Conservation (phyloP, 2,329 filamentous ascomycete genomes). For the Colletotrichum noveboracense region DNA sequence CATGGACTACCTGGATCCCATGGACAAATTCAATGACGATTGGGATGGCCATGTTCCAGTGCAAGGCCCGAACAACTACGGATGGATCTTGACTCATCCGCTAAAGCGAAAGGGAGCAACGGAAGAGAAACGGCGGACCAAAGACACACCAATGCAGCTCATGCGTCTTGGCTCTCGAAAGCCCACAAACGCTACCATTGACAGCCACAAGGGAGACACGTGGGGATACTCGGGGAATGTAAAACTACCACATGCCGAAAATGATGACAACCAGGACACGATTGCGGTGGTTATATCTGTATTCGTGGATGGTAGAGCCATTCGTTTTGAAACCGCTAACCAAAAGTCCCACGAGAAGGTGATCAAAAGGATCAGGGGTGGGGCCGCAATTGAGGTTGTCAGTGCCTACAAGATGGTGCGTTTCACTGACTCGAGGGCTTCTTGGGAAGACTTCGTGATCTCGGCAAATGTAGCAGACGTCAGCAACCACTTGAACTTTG, state of each 20-base stretch:
- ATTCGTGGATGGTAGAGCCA: neutral
- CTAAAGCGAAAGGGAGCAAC: rapidly evolving
- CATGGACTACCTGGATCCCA: neutral
- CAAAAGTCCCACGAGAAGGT: too few relatives aligned
- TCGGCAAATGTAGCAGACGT: neutral
- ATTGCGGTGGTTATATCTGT: neutral
- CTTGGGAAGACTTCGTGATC: too few relatives aligned
- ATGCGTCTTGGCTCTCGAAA: neutral
- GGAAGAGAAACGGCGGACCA: neutral
- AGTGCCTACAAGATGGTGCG: too few relatives aligned
- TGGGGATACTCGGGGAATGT: too few relatives aligned
- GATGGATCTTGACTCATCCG: neutral
- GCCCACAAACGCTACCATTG: rapidly evolving
- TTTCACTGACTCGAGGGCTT: too few relatives aligned
- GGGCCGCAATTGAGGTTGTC: too few relatives aligned
- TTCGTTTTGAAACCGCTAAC: neutral
- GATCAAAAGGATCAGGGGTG: too few relatives aligned
- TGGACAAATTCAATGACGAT: neutral
- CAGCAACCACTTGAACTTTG: neutral
- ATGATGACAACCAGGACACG: too few relatives aligned
- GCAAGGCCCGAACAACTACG: neutral
- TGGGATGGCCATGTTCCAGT: neutral
- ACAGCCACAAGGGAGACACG: neutral
- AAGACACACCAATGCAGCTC: neutral
- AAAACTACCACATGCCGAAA: too few relatives aligned